Evolutionary conservation across 2,329 filamentous ascomycete species (phyloP).

Genomic region (Daldinia sp.): DNA sequence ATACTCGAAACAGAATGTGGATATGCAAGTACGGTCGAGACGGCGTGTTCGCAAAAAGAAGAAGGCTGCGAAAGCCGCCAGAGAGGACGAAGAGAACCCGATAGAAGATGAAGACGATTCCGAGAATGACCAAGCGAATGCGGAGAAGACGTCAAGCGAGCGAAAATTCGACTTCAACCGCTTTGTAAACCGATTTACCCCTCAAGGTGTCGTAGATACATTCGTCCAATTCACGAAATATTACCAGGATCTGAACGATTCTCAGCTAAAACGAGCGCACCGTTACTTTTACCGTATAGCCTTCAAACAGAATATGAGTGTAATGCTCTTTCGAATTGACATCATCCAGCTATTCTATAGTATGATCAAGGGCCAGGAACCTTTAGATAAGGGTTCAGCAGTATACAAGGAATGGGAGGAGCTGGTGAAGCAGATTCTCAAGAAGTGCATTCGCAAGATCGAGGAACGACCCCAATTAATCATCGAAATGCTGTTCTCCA

Average conservation of each 20-base stretch:
- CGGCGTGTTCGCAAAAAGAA: constrained; percentile 77
- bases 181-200: constrained; percentile 82
- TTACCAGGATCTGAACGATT: constrained; percentile 79
- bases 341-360: constrained; percentile 87
- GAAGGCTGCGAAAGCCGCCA: constrained; percentile 63
- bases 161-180: constrained; percentile 93
- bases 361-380: constrained; percentile 89
- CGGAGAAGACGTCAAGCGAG: constrained; percentile 76
- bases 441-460: constrained; percentile 83
- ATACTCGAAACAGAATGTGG: constrained; percentile 93
- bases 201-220: constrained; percentile 86
- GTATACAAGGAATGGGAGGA: constrained; percentile 91
- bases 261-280: constrained; percentile 89
- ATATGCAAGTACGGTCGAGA: constrained; percentile 89
- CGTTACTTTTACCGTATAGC: constrained; percentile 93
- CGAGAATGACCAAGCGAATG: constrained; percentile 74
- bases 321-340: constrained; percentile 89
- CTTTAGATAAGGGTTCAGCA: constrained; percentile 71
- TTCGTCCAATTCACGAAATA: constrained; percentile 82
- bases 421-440: constrained; percentile 82
- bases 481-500: constrained; percentile 94
- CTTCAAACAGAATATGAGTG: constrained; percentile 91
- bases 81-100: constrained; percentile 55
- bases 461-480: constrained; percentile 85
- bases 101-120: constrained; percentile 72